These are phyloP conservation scores for Aphanomyces stellatus DNA, from an alignment of 352 stramenopile species.

Conservation along the genomic window DNA sequence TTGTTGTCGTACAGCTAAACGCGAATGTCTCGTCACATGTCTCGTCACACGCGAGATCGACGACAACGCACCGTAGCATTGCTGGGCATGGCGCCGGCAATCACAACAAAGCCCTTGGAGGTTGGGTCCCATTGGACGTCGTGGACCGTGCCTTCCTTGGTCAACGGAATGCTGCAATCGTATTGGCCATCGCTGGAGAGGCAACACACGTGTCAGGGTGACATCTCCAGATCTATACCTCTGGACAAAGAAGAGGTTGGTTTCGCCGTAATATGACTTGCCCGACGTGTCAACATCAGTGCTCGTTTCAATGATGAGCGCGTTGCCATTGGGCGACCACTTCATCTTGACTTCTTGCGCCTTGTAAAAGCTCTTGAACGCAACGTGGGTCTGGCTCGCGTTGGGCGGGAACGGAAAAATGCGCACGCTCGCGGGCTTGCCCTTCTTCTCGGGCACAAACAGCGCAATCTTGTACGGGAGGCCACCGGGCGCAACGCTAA, in stretches of 20 bases:
- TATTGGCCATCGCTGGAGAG: constrained; percentile 66
- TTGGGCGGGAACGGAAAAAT: constrained; percentile 75
- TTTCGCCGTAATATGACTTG: constrained; percentile 97
- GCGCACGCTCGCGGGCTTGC: constrained; percentile 77
- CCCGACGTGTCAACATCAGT: constrained; percentile 89
- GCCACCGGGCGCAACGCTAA: constrained; percentile 70
- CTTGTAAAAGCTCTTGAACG: constrained; percentile 88
- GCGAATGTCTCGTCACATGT: background rate
- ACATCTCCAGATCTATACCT: constrained; percentile 4
- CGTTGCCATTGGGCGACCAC: constrained; percentile 80
- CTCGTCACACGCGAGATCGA: background rate
- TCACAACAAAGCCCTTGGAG: constrained; percentile 89
- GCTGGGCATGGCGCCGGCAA: constrained; percentile 92
- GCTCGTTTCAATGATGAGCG: constrained; percentile 85
- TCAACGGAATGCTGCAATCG: constrained; percentile 85
- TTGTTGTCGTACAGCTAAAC: constrained; percentile 91
- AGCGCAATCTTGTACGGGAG: constrained; percentile 77
- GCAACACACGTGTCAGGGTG: background rate
- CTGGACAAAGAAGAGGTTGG: constrained; percentile 93
- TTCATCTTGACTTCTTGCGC: constrained; percentile 85
- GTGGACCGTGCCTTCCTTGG: constrained; percentile 88
- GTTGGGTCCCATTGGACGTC: constrained; percentile 93
- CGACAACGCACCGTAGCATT: constrained; percentile 53
- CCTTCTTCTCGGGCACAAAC: constrained; percentile 86
- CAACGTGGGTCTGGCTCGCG: constrained; percentile 39